Base-by-base conservation (phyloP, 2,329 filamentous ascomycete species). In the Neofusicoccum cordaticola region DNA sequence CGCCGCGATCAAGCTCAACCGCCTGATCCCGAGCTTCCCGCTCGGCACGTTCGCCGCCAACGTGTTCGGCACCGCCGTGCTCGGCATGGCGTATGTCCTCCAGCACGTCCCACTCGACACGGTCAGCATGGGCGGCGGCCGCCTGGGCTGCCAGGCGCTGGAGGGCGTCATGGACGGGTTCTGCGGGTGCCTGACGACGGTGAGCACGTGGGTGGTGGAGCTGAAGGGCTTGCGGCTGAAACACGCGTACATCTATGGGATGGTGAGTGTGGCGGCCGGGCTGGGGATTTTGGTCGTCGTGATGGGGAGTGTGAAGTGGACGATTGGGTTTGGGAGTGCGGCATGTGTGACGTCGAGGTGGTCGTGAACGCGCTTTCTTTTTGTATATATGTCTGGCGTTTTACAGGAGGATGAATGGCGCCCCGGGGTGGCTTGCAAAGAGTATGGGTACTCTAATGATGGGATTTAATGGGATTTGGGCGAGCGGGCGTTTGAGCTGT, bases 41-140 rank as follows among this genome's bases (percentile, higher is more conserved):
- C 76, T 97, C 0, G 94, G 94, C 2, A 98, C 94, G 0, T 97
- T 97, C 71, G 78, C 81, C 0, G 92, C 90, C 34, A 98, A 98
- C 71, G 81, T 96, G 4, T 74, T 89, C 13, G 94, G 93, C 4
- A 93, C 91, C 0, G 84, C 84, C 0, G 77, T 97, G 15, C 76
- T 96, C 57, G 93, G 86, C 13, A 88, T 92, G 83, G 85, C 87
- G 35, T 96, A 86, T 80, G 90, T 96, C 72, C 79, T 97, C 58
- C 90, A 92, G 68, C 92, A 92, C 71, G 81, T 86, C 0, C 65
- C 69, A n/a, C 75, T 80, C 1, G 70, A 75, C 6, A 69, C 75
- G 8, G 84, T 83, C 0, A 37, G 75, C 1, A 70, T 73, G 2
- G 80, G 80, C 8, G 80, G 79, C 0, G 76, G 79, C 0, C 41